Evolutionary conservation across 352 stramenopile species (phyloP).

Genomic region (Phytophthora citrophthora): DNA sequence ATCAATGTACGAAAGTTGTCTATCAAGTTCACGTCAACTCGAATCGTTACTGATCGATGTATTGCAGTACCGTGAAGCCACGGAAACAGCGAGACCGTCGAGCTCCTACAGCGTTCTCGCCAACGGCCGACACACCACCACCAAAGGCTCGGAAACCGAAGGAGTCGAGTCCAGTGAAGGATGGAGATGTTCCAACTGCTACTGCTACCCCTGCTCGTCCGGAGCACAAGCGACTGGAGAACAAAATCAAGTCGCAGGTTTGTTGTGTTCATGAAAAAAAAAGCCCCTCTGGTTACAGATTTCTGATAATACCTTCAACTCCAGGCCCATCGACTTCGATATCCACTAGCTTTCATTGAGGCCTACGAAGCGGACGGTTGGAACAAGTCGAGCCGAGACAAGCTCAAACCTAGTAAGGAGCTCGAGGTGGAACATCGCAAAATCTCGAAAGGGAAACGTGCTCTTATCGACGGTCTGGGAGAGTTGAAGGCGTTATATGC

Average conservation of each 20-base stretch:
- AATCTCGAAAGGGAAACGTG: conserved; percentile 59
- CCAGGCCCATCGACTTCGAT: conserved; percentile 62
- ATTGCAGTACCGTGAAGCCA: conserved; percentile 29
- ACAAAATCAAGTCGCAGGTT: conserved; percentile 50
- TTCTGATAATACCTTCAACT: conserved; percentile 5
- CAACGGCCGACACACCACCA: conserved; percentile 15
- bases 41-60: conserved; percentile 4
- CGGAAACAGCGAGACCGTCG: conserved; percentile 39
- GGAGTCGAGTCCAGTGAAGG: conserved; percentile 11
- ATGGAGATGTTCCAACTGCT: conserved; percentile 3
- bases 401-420: conserved; percentile 83
- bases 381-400: conserved; percentile 75
- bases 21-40: conserved; percentile 6
- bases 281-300: no score
- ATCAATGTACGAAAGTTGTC: conserved; percentile 38
- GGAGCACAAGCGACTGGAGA: conserved; percentile 40
- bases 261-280: neutral
- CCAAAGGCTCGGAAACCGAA: conserved; percentile 38
- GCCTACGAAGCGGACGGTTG: conserved; percentile 87
- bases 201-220: conserved; percentile 25
- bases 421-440: conserved; percentile 58
- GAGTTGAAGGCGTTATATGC: conserved; percentile 50
- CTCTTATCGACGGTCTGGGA: conserved; percentile 49
- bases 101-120: conserved; percentile 37
- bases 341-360: conserved; percentile 80